Conservation (phyloP, 805 yeast species). For the Saturnispora mendoncae region DNA sequence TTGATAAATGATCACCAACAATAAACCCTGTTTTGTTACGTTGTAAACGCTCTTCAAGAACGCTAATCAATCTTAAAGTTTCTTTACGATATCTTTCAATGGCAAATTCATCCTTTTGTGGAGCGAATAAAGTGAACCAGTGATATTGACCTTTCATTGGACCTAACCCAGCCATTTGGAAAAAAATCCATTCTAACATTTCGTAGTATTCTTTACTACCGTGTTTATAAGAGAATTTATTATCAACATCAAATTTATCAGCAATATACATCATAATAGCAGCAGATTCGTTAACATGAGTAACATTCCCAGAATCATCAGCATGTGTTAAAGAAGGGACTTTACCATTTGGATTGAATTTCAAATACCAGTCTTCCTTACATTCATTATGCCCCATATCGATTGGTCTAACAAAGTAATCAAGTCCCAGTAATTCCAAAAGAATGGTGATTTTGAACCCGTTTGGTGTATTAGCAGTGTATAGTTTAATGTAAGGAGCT, state of each 20-base stretch:
- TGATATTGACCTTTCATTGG: slow-evolving; percentile 57
- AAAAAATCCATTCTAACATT: slow-evolving; percentile 43
- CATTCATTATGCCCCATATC: slow-evolving; percentile 37
- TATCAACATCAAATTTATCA: slow-evolving; percentile 50
- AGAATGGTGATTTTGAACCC: slow-evolving; percentile 35
- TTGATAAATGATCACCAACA: slow-evolving; percentile 50
- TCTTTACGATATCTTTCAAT: slow-evolving; percentile 44
- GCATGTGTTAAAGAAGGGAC: slow-evolving; percentile 46
- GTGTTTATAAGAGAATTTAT: slow-evolving; percentile 34
- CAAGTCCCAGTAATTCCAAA: slow-evolving; percentile 34
- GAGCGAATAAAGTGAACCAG: slow-evolving; percentile 38
- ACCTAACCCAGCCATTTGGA: slow-evolving; percentile 52
- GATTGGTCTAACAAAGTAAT: slow-evolving; percentile 34
- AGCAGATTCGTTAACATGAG: slow-evolving; percentile 47
- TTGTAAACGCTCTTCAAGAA: slow-evolving; percentile 41
- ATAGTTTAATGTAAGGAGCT: slow-evolving; percentile 38
- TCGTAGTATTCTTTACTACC: slow-evolving; percentile 40
- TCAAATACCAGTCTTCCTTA: slow-evolving; percentile 48
- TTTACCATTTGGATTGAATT: slow-evolving; percentile 54
- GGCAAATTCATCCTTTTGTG: slow-evolving; percentile 46
- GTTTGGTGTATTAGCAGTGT: slow-evolving; percentile 37
- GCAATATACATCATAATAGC: slow-evolving; percentile 53
- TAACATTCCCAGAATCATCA: slow-evolving; percentile 33
- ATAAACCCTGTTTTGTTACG: slow-evolving; percentile 43
- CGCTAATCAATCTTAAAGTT: slow-evolving; percentile 44